Conservation (phyloP, 305 asterid species). For the Rubia peregrina region DNA sequence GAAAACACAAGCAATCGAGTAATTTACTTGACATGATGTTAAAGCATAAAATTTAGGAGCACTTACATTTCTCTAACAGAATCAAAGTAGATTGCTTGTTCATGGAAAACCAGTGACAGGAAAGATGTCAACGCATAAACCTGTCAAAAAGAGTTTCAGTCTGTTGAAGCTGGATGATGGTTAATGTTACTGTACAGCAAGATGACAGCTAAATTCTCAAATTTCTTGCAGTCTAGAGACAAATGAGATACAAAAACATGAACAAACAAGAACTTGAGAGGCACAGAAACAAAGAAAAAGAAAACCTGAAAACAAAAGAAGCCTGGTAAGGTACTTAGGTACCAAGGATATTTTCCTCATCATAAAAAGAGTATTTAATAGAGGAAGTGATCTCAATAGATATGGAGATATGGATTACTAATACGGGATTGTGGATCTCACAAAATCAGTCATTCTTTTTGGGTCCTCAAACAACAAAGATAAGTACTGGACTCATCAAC, state of each 20-base stretch:
- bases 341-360: not conserved
- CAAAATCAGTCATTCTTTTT: not conserved
- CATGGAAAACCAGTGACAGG: constrained; percentile 69
- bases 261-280: not conserved
- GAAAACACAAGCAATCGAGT: not conserved
- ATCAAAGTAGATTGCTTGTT: constrained; percentile 87
- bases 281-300: not conserved
- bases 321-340: not conserved
- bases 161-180: not conserved
- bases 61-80: constrained; percentile 96
- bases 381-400: not conserved
- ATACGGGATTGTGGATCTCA: not conserved
- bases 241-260: not conserved
- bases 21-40: not conserved
- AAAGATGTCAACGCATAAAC: constrained; percentile 94
- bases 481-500: not conserved
- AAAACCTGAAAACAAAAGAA: not conserved
- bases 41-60: constrained; percentile 6
- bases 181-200: not conserved
- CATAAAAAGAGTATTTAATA: not conserved
- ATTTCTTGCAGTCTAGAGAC: not conserved
- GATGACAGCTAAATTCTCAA: not conserved
- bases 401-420: not conserved
- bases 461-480: not conserved
- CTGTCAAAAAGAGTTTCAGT: constrained; percentile 35